Evolutionary conservation across 345 rosid genomes (phyloP), one percentile per base, ranked within the genome.

Genomic region (Syzygium aqueum): DNA sequence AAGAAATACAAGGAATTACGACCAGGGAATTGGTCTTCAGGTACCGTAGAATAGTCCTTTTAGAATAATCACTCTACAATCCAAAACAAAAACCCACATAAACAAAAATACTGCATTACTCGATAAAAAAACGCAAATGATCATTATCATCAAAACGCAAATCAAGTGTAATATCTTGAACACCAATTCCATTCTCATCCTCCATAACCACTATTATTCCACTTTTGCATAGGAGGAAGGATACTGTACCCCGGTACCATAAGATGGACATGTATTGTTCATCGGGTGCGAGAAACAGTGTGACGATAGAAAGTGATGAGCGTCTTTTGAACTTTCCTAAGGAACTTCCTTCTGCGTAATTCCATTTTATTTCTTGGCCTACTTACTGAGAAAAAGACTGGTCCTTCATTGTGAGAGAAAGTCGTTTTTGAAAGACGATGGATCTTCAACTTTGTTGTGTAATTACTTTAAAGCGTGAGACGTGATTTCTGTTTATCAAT

Each of bases 271-370:
- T 61, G 73, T 30, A 13, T 14, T 0, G 73, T 61, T n/a, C 37
- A 61, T 61, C 37, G 17, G 19, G n/a, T 6, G 37, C 8, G 0
- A 16, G 14, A 7, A 7, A n/a, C 33, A n/a, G 4, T 0, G 10
- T 19, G 33, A 65, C 43, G 22, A 54, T 19, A 54, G 57, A 54
- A 54, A 54, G 57, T 54, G 25, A 21, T 2, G 9, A 54, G 57
- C 21, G 57, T 54, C 7, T 54, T 54, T 23, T 56, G n/a, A 56
- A 23, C 8, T 22, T 56, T 10, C 61, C 12, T 23, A 9, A 56
- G 27, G 53, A 23, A 23, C 11, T 22, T 56, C 27, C 61, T 56
- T 23, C 61, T 4, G n/a, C n/a, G n/a, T 56, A 1, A 56, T 56
- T 56, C 11, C 27, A 56, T 9, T 56, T 56, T 56, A 56, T 3